Base-by-base conservation (phyloP, 768 basidiomycete species). In the Kwoniella pini region DNA sequence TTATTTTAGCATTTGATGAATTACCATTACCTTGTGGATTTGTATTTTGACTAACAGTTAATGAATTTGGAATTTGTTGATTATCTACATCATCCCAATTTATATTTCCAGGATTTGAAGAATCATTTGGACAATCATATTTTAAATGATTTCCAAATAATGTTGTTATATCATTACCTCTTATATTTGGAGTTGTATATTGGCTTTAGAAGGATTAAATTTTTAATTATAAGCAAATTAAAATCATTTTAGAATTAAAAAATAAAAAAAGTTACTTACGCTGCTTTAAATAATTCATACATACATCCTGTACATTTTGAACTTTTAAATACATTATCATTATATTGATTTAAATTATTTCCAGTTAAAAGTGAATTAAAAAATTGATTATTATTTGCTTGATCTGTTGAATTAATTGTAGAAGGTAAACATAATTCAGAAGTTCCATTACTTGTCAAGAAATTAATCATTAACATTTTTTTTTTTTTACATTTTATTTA, bases 251-350 rank as follows among this genome's bases (percentile, higher is more conserved):
- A n/a, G n/a, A n/a, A n/a, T n/a, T n/a, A n/a, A n/a, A n/a, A n/a
- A n/a, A n/a, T n/a, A n/a, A n/a, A n/a, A n/a, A n/a, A n/a, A n/a
- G n/a, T n/a, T n/a, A 72, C 71, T 62, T 24, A 72, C 70, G 74
- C 70, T 12, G 76, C 67, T 57, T 77, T 77, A 60, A 69, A 75
- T 36, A 77, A 36, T 56, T 77, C 74, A 54, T 74, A 69, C 67
- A 74, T 71, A 44, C 76, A 77, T 26, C 76, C 76, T 3, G 69
- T 68, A 58, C 76, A 77, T 62, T 63, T 26, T n/a, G 71, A 63
- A 3, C 50, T 38, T 4, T 43, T 60, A 36, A 74, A 77, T 13
- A 75, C 71, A 6, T 50, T 64, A 36, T 68, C 65, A 17, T 44
- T 49, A 53, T 71, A 77, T 54, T 71, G 66, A 11, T 65, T 40